Percentiles rank a stretch among this genome's conserved stretches.
These are phyloP conservation scores for Coniosporium tulheliwenetii DNA, from an alignment of 2,329 filamentous ascomycete genomes.

Conservation along the genomic window DNA sequence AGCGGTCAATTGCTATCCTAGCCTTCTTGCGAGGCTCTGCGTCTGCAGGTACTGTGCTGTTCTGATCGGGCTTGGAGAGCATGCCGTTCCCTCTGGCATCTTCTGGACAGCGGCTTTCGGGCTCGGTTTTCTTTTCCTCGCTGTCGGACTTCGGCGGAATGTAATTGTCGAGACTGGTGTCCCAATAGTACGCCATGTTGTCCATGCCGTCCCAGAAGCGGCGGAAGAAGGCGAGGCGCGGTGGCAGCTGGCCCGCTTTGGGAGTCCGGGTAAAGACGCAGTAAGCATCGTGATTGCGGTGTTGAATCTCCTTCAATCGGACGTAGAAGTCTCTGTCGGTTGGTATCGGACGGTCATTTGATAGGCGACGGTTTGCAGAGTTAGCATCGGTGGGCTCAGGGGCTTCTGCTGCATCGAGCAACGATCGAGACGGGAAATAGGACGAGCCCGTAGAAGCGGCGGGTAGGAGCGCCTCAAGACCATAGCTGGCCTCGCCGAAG, in stretches of 20 bases:
- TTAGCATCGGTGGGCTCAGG: background rate
- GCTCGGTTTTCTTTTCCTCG: conserved; percentile 1
- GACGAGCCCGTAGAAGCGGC: conserved; percentile 15
- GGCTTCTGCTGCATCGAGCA: conserved; percentile 6
- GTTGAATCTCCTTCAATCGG: conserved; percentile 33
- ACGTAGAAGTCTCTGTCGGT: conserved; percentile 31
- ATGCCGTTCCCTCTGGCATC: too few relatives aligned
- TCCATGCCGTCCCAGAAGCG: conserved; percentile 46
- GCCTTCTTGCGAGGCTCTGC: too few relatives aligned
- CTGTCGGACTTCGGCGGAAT: conserved; percentile 15
- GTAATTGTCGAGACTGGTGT: conserved; percentile 42
- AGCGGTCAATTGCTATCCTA: too few relatives aligned
- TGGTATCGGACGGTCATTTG: conserved; percentile 34
- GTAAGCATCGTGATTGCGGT: conserved; percentile 42
- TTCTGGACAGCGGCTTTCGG: background rate
- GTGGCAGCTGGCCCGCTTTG: conserved; percentile 26
- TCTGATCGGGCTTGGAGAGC: background rate
- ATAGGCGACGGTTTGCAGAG: conserved; percentile 10
- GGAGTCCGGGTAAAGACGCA: conserved; percentile 36
- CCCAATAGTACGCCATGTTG: conserved; percentile 47
- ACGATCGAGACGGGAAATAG: conserved; percentile 23
- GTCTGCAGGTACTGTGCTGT: too few relatives aligned
- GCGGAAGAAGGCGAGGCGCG: conserved; percentile 38
- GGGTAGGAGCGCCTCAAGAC: conserved; percentile 24
- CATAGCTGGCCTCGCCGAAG: conserved; percentile 15